Evolutionary conservation across 352 stramenopile genomes (phyloP).

Genomic region (Poterioochromonas sp.): DNA sequence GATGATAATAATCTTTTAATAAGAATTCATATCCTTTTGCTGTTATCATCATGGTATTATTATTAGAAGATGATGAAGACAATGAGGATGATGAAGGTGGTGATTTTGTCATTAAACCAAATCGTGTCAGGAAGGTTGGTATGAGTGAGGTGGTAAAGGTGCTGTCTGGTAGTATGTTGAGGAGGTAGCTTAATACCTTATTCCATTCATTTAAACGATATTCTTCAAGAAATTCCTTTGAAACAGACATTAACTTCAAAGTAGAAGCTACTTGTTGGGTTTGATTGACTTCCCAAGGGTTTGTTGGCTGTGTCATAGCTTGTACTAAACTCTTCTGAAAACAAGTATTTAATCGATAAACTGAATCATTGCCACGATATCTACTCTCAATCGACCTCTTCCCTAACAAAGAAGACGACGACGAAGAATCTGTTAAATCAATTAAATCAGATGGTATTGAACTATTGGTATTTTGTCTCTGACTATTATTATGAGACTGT

Average conservation of each 20-base stretch:
- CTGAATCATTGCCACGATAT: not conserved
- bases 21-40: slow-evolving; percentile 30
- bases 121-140: not conserved
- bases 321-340: not conserved
- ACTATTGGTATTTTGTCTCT: too few relatives aligned
- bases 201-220: not conserved
- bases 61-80: not conserved
- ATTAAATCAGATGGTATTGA: not conserved
- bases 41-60: not conserved
- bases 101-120: not conserved
- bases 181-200: not conserved
- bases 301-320: not conserved
- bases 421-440: not conserved
- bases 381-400: too few relatives aligned
- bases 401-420: too few relatives aligned
- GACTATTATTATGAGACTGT: not conserved
- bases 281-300: not conserved
- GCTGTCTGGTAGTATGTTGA: not conserved
- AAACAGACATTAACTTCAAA: not conserved
- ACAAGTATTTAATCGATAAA: not conserved
- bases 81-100: not conserved
- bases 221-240: not conserved
- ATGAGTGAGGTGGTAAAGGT: not conserved
- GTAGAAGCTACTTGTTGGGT: not conserved
- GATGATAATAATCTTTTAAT: slow-evolving; percentile 6